Base-by-base conservation (phyloP, 1,284 basidiomycete genomes). In the Sanguinoderma infundibulare region DNA sequence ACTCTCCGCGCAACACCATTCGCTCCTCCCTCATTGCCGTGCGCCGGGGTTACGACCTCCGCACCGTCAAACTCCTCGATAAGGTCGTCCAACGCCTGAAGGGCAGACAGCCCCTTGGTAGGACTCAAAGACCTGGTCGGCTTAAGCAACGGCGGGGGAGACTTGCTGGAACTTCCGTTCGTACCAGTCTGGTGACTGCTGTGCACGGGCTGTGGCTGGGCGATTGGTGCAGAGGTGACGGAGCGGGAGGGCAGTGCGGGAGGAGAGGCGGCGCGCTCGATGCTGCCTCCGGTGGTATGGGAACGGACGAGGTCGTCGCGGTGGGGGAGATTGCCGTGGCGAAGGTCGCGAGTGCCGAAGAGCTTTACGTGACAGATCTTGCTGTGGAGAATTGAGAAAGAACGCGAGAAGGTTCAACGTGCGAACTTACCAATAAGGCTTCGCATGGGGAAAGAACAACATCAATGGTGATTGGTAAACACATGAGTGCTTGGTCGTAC, bases 311-410 rank as follows among this genome's bases (percentile, higher is more conserved):
- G 53, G 50, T 75, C 77, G 52, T 72, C 77, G 67, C 76, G 77
- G 62, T 85, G 76, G 15, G 88, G 88, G 9, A 89, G 83, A 70
- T 92, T 92, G 55, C 87, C 87, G 57, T 88, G 86, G 53, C 91
- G 85, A 46, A 92, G 82, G 71, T 92, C 87, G 63, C 81, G 80
- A 20, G 87, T 91, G 32, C 88, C 90, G 67, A 92, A 92, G 66
- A 79, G 83, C 78, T 85, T 89, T 64, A 85, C 71, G 72, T 92
- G 90, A 67, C 90, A 92, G 57, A 81, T 79, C 80, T 92, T 92
- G 76, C 90, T 91, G 71, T 34, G 28, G 36, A 22, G 24, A n/a
- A 49, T 52, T 67, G 42, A 66, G 58, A 60, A 58, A 42, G 2
- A 10, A 2, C 7, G 28, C 26, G 35, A 39, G 55, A 15, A 30